Evolutionary conservation across 441 rosid species (phyloP).

Genomic region (Metrosideros polymorpha): DNA sequence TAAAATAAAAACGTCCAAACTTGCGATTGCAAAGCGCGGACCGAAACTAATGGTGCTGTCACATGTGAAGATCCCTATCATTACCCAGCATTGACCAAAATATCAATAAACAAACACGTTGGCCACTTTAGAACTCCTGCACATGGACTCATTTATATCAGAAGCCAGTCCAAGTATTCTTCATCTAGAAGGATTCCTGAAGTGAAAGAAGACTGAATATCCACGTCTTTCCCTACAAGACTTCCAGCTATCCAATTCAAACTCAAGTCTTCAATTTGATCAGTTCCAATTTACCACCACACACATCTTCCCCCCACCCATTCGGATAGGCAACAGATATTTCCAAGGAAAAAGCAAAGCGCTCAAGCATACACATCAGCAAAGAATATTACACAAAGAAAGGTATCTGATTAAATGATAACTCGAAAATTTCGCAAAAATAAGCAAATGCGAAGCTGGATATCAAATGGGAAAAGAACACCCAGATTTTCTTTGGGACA

Average conservation of each 20-base stretch:
- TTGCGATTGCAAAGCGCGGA: not conserved
- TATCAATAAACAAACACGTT: constrained; percentile 8
- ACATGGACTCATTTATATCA: not conserved
- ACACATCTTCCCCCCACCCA: not conserved
- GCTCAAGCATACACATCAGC: not conserved
- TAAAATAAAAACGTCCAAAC: not conserved
- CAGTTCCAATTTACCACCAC: not conserved
- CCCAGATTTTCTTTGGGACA: not conserved
- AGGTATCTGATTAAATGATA: not conserved
- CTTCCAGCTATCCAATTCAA: not conserved
- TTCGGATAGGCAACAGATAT: not conserved
- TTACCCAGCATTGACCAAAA: constrained; percentile 16
- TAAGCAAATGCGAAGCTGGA: not conserved
- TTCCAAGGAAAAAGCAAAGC: not conserved
- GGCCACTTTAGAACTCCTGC: constrained; percentile 3
- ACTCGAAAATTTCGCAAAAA: not conserved
- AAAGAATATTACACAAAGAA: not conserved
- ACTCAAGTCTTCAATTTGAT: not conserved
- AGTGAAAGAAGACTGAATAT: not conserved
- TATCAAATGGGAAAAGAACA: not conserved
- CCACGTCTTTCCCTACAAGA: not conserved
- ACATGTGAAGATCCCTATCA: constrained; percentile 10
- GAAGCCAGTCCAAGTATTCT: not conserved
- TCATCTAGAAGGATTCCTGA: constrained; percentile 9
- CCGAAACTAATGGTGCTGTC: not conserved